Conservation (phyloP, 2,329 filamentous ascomycete species). For the Claviceps humidiphila region DNA sequence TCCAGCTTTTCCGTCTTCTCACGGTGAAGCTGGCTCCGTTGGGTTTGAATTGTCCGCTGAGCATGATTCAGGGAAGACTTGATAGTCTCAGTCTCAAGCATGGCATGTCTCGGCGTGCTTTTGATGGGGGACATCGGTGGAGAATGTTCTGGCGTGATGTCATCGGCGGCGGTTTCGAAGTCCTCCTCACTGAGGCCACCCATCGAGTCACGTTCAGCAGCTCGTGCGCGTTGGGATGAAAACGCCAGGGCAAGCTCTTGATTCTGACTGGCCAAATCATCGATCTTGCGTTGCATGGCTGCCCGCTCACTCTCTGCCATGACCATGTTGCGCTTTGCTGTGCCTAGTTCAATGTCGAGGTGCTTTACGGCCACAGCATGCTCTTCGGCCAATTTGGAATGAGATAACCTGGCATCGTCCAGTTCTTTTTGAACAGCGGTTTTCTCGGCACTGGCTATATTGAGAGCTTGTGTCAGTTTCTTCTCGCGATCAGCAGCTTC, state of each 20-base stretch:
- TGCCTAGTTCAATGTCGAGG: constrained; percentile 78
- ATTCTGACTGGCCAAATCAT: constrained; percentile 80
- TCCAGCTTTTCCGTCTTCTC: constrained; percentile 99
- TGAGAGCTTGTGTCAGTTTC: constrained; percentile 62
- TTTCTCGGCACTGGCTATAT: constrained; percentile 60
- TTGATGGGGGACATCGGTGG: constrained; percentile 85
- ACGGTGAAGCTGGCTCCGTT: constrained; percentile 87
- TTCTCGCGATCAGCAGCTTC: constrained; percentile 74
- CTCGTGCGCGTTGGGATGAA: constrained; percentile 55
- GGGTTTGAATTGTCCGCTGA: constrained; percentile 89
- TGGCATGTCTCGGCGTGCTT: constrained; percentile 76
- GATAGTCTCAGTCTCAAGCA: constrained; percentile 89
- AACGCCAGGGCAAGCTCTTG: constrained; percentile 80
- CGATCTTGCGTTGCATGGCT: constrained; percentile 71
- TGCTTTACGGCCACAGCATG: constrained; percentile 64
- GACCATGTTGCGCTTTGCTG: constrained; percentile 65
- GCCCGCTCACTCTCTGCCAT: constrained; percentile 66
- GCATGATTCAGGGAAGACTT: constrained; percentile 90
- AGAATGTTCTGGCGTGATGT: constrained; percentile 73
- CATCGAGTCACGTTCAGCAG: constrained; percentile 50
- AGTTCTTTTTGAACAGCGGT: constrained; percentile 68
- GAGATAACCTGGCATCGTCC: constrained; percentile 72
- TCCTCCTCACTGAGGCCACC: constrained; percentile 48
- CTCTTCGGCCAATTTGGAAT: constrained; percentile 71
- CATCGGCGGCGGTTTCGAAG: constrained; percentile 51